These are phyloP conservation scores for Pythium rhizo-oryzae DNA, from an alignment of 352 stramenopile species.

Conservation along the genomic window DNA sequence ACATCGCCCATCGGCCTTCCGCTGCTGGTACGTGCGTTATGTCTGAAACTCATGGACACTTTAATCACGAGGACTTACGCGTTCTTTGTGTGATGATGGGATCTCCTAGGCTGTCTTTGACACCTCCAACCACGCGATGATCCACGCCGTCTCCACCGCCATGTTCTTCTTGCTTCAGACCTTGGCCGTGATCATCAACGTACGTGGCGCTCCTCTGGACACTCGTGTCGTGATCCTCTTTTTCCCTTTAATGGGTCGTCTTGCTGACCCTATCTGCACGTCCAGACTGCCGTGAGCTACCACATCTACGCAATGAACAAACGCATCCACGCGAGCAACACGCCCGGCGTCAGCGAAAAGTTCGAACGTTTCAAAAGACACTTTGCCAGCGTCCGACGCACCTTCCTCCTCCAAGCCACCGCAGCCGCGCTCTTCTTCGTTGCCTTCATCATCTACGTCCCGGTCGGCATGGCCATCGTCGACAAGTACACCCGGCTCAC, in stretches of 20 bases:
- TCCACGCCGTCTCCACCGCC: conserved; percentile 60
- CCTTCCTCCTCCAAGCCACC: conserved; percentile 42
- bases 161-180: conserved; percentile 71
- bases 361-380: neutral
- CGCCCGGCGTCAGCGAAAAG: neutral
- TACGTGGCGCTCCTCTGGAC: conserved; percentile 33
- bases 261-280: neutral
- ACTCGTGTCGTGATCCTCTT: no score
- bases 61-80: neutral
- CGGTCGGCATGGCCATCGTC: conserved; percentile 51
- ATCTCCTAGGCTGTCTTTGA: conserved; percentile 66
- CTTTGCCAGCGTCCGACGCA: conserved; percentile 20
- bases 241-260: no score
- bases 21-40: conserved; percentile 42
- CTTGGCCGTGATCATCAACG: conserved; percentile 56
- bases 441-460: conserved; percentile 68
- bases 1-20: conserved; percentile 51
- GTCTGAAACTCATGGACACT: neutral
- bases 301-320: conserved; percentile 1
- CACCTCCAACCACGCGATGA: conserved; percentile 46
- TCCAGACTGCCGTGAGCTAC: conserved; percentile 39
- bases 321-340: conserved; percentile 21
- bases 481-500: conserved; percentile 47
- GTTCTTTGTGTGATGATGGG: neutral
- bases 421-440: conserved; percentile 58